Conservation (phyloP, 2,329 filamentous ascomycete genomes). For the Arthrobotrys sphaeroides region DNA sequence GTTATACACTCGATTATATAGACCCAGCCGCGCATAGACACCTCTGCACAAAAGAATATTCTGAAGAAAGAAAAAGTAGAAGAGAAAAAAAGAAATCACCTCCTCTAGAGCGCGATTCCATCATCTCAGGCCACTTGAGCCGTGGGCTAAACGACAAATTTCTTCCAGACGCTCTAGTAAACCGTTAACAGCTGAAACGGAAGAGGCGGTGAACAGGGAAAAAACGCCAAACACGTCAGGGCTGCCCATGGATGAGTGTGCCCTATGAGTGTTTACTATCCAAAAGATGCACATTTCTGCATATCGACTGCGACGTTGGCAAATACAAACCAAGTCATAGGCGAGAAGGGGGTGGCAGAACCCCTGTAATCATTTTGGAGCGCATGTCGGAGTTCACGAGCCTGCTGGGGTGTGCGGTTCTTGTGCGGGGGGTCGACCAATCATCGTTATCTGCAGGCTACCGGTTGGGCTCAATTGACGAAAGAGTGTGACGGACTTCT, state of each 20-base stretch:
- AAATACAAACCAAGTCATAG: not conserved
- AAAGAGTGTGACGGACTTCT: not conserved
- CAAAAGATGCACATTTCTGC: slow-evolving; percentile 5
- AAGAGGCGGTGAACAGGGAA: not conserved
- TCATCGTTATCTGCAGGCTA: not conserved
- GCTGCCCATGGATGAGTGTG: not conserved
- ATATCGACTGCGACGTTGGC: not conserved
- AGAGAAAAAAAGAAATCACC: not conserved
- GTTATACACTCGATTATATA: not conserved
- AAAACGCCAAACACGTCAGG: not conserved
- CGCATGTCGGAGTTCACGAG: slow-evolving; percentile 14
- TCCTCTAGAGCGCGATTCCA: not conserved
- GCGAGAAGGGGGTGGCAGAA: not conserved
- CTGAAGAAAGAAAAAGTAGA: not conserved
- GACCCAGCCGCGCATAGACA: not conserved
- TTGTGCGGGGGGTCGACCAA: not conserved
- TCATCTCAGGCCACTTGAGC: not conserved
- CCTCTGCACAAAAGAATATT: not conserved
- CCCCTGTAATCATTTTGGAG: slow-evolving; percentile 7
- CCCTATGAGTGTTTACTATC: not conserved
- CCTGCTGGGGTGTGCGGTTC: not conserved
- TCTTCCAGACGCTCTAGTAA: not conserved
- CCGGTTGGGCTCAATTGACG: not conserved
- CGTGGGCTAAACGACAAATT: not conserved
- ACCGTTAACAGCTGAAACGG: not conserved